These are phyloP conservation scores for Helianthus tuberosus DNA, from an alignment of 129 eudicot genomes.

Conservation along the genomic window DNA sequence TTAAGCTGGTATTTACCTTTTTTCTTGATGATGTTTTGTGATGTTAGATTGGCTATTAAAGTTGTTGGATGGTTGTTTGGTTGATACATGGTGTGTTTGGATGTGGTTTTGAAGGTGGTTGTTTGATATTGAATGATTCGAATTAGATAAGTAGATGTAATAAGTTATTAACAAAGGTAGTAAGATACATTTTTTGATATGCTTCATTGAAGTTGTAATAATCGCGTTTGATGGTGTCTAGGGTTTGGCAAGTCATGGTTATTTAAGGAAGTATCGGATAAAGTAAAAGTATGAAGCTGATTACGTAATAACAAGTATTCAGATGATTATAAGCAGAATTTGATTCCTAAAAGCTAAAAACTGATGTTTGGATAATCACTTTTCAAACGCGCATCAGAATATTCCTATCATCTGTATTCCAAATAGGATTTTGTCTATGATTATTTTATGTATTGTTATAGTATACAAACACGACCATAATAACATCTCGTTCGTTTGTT, in stretches of 20 bases:
- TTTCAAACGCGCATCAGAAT: neutral
- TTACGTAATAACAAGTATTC: neutral
- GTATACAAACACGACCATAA: neutral
- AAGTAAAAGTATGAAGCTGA: neutral
- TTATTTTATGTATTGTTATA: neutral
- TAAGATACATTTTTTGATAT: neutral
- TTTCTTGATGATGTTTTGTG: neutral
- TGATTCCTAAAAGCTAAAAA: neutral
- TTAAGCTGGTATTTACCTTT: conserved; percentile 73
- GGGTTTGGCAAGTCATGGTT: neutral
- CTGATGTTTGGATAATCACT: neutral
- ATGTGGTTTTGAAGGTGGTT: neutral
- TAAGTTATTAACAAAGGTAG: neutral
- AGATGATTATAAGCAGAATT: neutral
- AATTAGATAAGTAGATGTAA: neutral
- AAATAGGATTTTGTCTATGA: neutral
- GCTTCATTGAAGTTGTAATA: neutral
- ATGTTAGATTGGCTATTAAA: conserved; percentile 3
- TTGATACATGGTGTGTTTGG: neutral
- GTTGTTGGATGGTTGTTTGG: neutral
- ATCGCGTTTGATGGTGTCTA: neutral
- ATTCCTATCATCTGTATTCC: neutral
- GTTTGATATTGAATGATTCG: neutral
- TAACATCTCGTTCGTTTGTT: neutral
- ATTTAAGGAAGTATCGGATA: neutral